Evolutionary conservation across 805 yeast species (phyloP).

Genomic region (Schwanniomyces yamadae): DNA sequence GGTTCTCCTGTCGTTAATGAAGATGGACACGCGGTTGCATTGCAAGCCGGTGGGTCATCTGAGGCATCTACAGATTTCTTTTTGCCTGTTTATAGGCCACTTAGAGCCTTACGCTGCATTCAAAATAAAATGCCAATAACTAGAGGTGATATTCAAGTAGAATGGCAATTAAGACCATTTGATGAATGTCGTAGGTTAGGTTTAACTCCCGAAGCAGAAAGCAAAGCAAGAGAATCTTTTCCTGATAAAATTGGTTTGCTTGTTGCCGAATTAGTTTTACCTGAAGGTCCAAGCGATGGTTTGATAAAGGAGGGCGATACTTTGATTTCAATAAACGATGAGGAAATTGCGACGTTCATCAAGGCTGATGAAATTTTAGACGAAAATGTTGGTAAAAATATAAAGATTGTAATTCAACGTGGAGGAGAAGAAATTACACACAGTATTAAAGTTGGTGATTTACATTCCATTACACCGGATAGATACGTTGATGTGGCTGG

Average conservation of each 20-base stretch:
- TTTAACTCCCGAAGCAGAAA: slow-evolving; percentile 70
- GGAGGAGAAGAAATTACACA: slow-evolving; percentile 62
- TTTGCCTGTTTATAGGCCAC: slow-evolving; percentile 78
- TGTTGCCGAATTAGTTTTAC: slow-evolving; percentile 78
- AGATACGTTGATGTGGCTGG: slow-evolving; percentile 82
- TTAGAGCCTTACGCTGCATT: slow-evolving; percentile 75
- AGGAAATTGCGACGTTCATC: slow-evolving; percentile 64
- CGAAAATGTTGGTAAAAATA: slow-evolving; percentile 56
- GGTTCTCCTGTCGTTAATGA: slow-evolving; percentile 96
- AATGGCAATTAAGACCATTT: slow-evolving; percentile 82
- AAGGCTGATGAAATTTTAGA: slow-evolving; percentile 84
- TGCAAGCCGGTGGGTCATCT: slow-evolving; percentile 92
- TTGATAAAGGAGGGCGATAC: slow-evolving; percentile 83
- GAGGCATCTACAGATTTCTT: slow-evolving; percentile 94
- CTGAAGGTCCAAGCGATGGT: slow-evolving; percentile 81
- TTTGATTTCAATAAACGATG: slow-evolving; percentile 68
- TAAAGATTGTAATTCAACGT: slow-evolving; percentile 65
- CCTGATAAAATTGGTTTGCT: slow-evolving; percentile 78
- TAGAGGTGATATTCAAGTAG: slow-evolving; percentile 90
- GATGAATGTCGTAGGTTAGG: slow-evolving; percentile 92
- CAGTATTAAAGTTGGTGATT: slow-evolving; percentile 61
- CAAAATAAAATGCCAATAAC: slow-evolving; percentile 61
- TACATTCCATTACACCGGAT: slow-evolving; percentile 81
- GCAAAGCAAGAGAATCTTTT: slow-evolving; percentile 60
- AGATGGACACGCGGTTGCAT: slow-evolving; percentile 83